A percentile compares a stretch with the other conserved stretches of the same genome.
Evolutionary conservation across 306 rosid genomes (phyloP).

Genomic region (Abrus pulchellus): DNA sequence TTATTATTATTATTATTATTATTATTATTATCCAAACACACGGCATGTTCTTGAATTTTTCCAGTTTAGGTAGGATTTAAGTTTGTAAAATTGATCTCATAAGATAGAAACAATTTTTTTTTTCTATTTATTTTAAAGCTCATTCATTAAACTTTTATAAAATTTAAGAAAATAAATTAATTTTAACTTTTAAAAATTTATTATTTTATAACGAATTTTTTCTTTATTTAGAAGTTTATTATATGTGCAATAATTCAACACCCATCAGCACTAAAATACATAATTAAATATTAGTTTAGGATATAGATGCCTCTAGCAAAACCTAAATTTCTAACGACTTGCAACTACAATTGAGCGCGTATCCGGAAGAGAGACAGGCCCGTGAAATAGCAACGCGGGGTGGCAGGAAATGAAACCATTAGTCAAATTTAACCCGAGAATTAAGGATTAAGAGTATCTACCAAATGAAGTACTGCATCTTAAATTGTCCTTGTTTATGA

Average conservation of each 20-base stretch:
- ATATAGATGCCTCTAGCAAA: not conserved
- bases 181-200: no score
- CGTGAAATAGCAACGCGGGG: slow-evolving; percentile 12
- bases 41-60: no score
- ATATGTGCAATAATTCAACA: not conserved
- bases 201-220: no score
- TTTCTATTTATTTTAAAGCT: no score
- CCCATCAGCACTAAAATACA: not conserved
- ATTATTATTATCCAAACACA: no score
- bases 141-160: no score
- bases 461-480: slow-evolving; percentile 25
- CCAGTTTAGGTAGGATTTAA: not conserved
- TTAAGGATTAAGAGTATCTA: slow-evolving; percentile 11
- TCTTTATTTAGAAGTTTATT: no score
- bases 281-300: not conserved
- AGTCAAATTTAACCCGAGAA: slow-evolving; percentile 1
- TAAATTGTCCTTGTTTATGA: slow-evolving; percentile 8
- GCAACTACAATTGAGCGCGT: not conserved
- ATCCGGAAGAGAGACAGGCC: not conserved
- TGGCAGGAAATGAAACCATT: slow-evolving; percentile 1
- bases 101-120: no score
- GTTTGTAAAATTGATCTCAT: not conserved
- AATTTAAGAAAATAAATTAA: no score
- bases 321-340: slow-evolving; percentile 14
- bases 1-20: no score